Evolutionary conservation across 441 rosid genomes (phyloP), one percentile per base, ranked within the genome.

Genomic region (Viola pubescens): DNA sequence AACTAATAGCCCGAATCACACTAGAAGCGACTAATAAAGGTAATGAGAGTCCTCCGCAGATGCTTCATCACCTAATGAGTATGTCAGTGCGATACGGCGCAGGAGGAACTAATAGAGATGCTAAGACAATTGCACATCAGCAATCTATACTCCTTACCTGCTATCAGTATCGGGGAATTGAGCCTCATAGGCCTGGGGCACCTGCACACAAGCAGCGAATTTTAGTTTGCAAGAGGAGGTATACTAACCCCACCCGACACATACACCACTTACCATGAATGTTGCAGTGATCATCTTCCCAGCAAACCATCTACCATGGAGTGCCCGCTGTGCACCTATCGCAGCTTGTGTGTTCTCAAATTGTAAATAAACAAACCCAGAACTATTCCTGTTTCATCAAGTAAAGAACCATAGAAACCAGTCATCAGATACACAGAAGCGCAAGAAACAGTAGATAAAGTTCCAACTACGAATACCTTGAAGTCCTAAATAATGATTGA

Each of bases 271-370:
- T 75, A 90, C 99, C 88, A 90, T 84, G 75, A 68, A 90, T 12
- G 88, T 76, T 5, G 96, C 99, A 3, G 94, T 90, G 58, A 90
- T 94, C 99, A 94, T 88, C 76, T 94, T 90, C 52, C 94, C 97
- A 6, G 97, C 99, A 75, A 90, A 94, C 97, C 99, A 90, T 76
- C 99, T 80, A 37, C 99, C 99, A 58, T 94, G 99, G 37, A 94
- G 90, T 5, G 96, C 87, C 7, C 78, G 88, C 44, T 86, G 97
- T 0, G 97, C 96, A 13, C 55, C 74, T 37, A 73, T 59, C 12
- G 97, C 95, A 68, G 88, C 69, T 62, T 86, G 81, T 1, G 75
- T 16, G 49, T 80, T 82, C 68, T 81, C 89, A 42, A 94, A 90
- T 58, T 78, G 77, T 73, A 90, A 66, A 76, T 86, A 94, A 26